Percentiles rank a stretch among this genome's conserved stretches.
Evolutionary conservation across 768 basidiomycete species (phyloP).

Genomic region (Pisolithus orientalis): DNA sequence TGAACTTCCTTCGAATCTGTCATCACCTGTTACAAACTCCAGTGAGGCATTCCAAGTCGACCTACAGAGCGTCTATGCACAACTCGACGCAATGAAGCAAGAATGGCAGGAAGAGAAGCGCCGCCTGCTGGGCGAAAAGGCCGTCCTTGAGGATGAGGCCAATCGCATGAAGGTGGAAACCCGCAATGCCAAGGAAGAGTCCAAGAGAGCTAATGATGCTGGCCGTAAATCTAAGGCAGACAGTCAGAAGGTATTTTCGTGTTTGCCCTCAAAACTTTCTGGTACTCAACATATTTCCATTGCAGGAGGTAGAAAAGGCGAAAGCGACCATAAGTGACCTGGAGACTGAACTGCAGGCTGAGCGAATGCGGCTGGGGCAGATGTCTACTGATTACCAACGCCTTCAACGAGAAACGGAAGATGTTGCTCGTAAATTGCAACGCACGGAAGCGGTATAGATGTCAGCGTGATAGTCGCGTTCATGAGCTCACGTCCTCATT

Average conservation of each 20-base stretch:
- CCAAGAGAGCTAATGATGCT: slow-evolving; percentile 44
- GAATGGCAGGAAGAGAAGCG: slow-evolving; percentile 67
- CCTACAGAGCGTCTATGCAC: slow-evolving; percentile 53
- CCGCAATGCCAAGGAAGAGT: slow-evolving; percentile 51
- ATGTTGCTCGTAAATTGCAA: slow-evolving; percentile 55
- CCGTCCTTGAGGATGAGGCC: slow-evolving; percentile 63
- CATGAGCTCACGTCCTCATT: background rate
- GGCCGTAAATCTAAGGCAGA: slow-evolving; percentile 43
- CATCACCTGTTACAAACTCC: slow-evolving; percentile 62
- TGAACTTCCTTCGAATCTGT: slow-evolving; percentile 48
- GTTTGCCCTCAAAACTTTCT: background rate
- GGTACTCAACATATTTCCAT: slow-evolving; percentile 1
- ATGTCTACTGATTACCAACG: slow-evolving; percentile 59
- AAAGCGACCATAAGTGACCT: slow-evolving; percentile 60
- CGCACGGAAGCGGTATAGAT: slow-evolving; percentile 61
- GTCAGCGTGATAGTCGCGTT: background rate
- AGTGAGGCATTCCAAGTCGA: slow-evolving; percentile 59
- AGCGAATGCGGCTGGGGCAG: slow-evolving; percentile 58
- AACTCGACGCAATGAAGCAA: slow-evolving; percentile 58
- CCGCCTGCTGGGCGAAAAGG: slow-evolving; percentile 62
- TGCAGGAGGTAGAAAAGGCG: slow-evolving; percentile 67
- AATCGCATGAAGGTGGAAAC: slow-evolving; percentile 60
- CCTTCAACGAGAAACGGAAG: slow-evolving; percentile 58
- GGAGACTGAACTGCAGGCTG: slow-evolving; percentile 63
- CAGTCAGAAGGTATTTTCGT: slow-evolving; percentile 47